Evolutionary conservation across 78 protist genomes (phyloP).

Genomic region (Isochrysis galbana): DNA sequence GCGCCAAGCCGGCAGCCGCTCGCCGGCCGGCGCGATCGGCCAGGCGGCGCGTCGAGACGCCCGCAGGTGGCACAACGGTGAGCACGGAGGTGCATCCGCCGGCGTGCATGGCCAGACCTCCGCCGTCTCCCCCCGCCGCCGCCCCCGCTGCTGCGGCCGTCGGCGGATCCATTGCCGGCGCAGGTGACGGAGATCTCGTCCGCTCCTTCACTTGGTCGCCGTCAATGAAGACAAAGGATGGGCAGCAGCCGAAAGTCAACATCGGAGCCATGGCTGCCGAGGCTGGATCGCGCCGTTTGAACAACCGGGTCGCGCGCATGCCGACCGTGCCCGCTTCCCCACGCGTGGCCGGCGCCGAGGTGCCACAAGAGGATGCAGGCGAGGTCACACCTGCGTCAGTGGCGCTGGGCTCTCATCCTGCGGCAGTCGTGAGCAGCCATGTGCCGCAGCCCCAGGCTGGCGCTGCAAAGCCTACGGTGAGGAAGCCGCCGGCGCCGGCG

Average conservation of each 20-base stretch:
- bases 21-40: background rate
- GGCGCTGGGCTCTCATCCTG: too few relatives aligned
- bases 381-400: too few relatives aligned
- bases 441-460: too few relatives aligned
- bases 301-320: too few relatives aligned
- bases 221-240: background rate
- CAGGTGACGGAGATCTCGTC: background rate
- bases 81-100: background rate
- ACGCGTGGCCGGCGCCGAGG: too few relatives aligned
- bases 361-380: too few relatives aligned
- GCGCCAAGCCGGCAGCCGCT: background rate
- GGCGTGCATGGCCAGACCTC: background rate
- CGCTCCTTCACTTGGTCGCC: background rate
- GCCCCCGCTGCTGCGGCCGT: background rate
- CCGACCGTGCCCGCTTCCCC: too few relatives aligned
- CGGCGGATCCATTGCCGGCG: background rate
- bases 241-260: background rate
- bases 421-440: too few relatives aligned
- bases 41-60: too few relatives aligned
- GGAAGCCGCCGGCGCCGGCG: too few relatives aligned
- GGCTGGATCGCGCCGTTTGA: background rate
- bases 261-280: background rate
- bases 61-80: too few relatives aligned
- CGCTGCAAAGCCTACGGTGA: too few relatives aligned
- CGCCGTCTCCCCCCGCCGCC: background rate